Evolutionary conservation across 176 grass and related monocot species (phyloP).

Genomic region (Bolboschoenus planiculmis): DNA sequence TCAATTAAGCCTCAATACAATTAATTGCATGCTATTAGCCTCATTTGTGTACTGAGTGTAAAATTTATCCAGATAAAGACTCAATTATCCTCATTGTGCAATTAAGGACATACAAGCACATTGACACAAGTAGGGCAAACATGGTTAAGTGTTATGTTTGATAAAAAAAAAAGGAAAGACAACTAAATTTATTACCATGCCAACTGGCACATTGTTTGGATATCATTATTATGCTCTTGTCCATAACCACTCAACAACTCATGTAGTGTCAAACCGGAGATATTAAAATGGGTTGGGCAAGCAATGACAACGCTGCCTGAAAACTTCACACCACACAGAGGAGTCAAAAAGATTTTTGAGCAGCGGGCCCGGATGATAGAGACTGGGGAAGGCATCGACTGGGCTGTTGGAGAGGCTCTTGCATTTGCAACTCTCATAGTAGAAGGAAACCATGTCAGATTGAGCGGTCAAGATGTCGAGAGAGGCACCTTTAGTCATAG

Average conservation of each 20-base stretch:
- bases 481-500: slow-evolving; percentile 96
- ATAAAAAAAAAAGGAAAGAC: background rate
- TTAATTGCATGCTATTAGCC: background rate
- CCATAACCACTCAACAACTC: background rate
- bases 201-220: background rate
- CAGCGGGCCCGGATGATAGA: slow-evolving; percentile 71
- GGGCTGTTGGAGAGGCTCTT: slow-evolving; percentile 86
- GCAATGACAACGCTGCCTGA: slow-evolving; percentile 77
- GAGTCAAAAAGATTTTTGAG: slow-evolving; percentile 86
- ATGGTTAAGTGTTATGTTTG: background rate
- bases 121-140: background rate
- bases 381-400: slow-evolving; percentile 78
- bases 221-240: background rate
- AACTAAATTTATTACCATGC: background rate
- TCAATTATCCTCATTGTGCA: background rate
- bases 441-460: slow-evolving; percentile 95
- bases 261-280: slow-evolving; percentile 78
- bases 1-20: background rate
- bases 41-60: background rate
- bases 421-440: slow-evolving; percentile 87
- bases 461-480: slow-evolving; percentile 96
- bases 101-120: background rate
- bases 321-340: slow-evolving; percentile 83
- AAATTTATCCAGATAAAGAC: background rate
- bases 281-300: slow-evolving; percentile 80